These are phyloP conservation scores for Diplodia scrobiculata DNA, from an alignment of 2,329 filamentous ascomycete species.

Conservation along the genomic window DNA sequence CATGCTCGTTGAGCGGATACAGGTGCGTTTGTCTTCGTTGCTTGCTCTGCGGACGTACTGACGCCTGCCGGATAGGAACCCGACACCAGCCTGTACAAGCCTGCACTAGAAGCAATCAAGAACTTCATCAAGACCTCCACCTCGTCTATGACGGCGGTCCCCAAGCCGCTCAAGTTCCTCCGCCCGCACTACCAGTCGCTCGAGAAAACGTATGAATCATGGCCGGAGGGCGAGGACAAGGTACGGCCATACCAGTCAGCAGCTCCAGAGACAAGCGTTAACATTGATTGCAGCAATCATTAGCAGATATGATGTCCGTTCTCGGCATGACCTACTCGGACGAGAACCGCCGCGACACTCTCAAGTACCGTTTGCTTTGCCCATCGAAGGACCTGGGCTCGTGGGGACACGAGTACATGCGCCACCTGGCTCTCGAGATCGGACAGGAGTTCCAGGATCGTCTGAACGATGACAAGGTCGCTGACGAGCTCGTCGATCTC, in stretches of 20 bases:
- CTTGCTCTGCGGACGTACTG: background rate
- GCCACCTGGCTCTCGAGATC: conserved; percentile 92
- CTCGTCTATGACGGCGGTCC: conserved; percentile 98
- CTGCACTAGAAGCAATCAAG: conserved; percentile 94
- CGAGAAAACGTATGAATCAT: conserved; percentile 83
- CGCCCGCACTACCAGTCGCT: conserved; percentile 93
- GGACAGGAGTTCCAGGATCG: conserved; percentile 91
- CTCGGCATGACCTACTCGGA: conserved; percentile 99
- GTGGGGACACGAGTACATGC: conserved; percentile 98
- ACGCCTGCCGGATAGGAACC: conserved; percentile 60
- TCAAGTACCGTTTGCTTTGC: conserved; percentile 90
- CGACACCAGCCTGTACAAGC: conserved; percentile 83
- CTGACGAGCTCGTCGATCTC: conserved; percentile 81
- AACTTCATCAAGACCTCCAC: conserved; percentile 98
- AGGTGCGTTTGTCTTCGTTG: conserved; percentile 56
- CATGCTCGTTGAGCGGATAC: conserved; percentile 94
- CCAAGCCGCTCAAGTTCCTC: conserved; percentile 96
- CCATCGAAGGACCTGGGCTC: conserved; percentile 90
- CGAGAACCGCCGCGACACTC: conserved; percentile 90
- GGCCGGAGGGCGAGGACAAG: conserved; percentile 83
- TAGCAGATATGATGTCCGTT: conserved; percentile 95
- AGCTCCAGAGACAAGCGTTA: conserved; percentile 30
- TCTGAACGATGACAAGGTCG: conserved; percentile 79
- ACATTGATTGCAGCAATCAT: conserved; percentile 57
- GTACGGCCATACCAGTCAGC: conserved; percentile 46